A percentile compares a stretch with the other conserved stretches of the same genome.
These are phyloP conservation scores for Penicillium cataractarum DNA, from an alignment of 495 filamentous ascomycete species.

Conservation along the genomic window DNA sequence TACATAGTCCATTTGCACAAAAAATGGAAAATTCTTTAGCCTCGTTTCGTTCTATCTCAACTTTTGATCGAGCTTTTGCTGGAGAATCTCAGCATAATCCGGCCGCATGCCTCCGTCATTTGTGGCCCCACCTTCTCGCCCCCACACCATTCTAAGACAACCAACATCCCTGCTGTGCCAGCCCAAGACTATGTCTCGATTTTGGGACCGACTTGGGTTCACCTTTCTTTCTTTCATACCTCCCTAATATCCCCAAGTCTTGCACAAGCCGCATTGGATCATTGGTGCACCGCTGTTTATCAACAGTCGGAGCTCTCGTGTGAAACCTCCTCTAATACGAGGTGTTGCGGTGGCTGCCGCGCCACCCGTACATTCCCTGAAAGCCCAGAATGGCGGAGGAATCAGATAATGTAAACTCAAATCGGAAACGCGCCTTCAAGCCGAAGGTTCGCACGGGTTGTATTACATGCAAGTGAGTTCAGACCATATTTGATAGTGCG, in stretches of 20 bases:
- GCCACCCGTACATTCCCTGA: neutral
- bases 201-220: neutral
- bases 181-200: neutral
- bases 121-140: neutral
- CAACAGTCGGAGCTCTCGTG: neutral
- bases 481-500: neutral
- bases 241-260: neutral
- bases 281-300: neutral
- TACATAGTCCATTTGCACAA: too few species aligned
- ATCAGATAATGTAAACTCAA: neutral
- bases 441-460: conserved; percentile 35
- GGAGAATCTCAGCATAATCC: neutral
- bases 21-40: neutral
- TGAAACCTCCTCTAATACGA: neutral
- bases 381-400: neutral
- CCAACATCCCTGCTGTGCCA: neutral
- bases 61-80: neutral
- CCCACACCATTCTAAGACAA: neutral
- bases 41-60: neutral
- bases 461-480: conserved; percentile 36
- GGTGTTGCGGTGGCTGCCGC: neutral
- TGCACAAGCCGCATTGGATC: neutral
- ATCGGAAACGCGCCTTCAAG: neutral
- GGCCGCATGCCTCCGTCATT: neutral
- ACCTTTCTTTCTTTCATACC: neutral